phyloP scores from a whole-genome alignment of 768 basidiomycete species.

The Trametes punicea region DNA sequence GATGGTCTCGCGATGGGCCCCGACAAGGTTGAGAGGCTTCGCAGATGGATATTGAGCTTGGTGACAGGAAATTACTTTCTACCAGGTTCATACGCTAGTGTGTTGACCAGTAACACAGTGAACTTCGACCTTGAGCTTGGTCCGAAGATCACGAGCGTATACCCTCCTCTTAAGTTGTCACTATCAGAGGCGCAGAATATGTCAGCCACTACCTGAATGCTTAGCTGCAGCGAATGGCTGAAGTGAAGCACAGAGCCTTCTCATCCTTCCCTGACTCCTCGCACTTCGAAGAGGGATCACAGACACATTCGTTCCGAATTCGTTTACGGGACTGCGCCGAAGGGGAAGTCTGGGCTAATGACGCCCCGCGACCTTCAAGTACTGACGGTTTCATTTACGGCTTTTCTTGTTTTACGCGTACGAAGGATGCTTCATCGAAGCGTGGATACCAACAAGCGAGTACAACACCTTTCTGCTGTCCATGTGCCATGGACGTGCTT shows the following conservation, averaged over 20 bases:
- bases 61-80: constrained; percentile 51
- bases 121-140: constrained; percentile 90
- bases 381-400: constrained; percentile 74
- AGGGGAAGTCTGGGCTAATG: constrained; percentile 16
- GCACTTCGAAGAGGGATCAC: constrained; percentile 80
- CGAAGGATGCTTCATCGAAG: constrained; percentile 58
- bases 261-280: constrained; percentile 89
- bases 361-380: constrained; percentile 32
- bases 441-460: constrained; percentile 79
- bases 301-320: constrained; percentile 84
- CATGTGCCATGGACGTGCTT: background rate
- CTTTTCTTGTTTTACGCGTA: constrained; percentile 74
- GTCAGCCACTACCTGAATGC: constrained; percentile 42
- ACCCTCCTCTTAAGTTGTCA: constrained; percentile 62
- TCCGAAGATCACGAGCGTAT: constrained; percentile 69
- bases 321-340: constrained; percentile 39
- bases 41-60: constrained; percentile 66
- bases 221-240: background rate
- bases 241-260: constrained; percentile 60
- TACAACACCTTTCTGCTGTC: background rate
- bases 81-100: background rate
- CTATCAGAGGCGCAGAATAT: constrained; percentile 78
- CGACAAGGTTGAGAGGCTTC: constrained; percentile 47
- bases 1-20: constrained; percentile 45
- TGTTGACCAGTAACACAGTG: constrained; percentile 40